Base-by-base conservation (phyloP, 306 rosid species). In the Citrullus amarus region DNA sequence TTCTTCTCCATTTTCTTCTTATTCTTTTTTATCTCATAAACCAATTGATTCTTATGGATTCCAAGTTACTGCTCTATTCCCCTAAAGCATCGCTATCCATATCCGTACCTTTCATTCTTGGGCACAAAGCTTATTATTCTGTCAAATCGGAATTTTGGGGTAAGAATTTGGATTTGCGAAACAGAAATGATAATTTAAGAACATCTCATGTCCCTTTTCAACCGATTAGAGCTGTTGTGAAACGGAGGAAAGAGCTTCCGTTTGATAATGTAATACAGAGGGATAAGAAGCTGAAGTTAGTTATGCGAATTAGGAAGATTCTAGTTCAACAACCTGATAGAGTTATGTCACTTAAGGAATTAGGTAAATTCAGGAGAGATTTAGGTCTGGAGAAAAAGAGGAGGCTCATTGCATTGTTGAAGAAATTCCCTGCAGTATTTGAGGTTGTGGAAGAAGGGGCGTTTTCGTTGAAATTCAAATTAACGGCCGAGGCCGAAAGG, bases 181-280 rank as follows among this genome's bases (percentile, higher is more conserved):
- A 57, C 20, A 72, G 43, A 38, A 81, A 48, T 79, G 82, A 53
- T 79, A 57, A 48, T 39, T 66, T 77, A 22, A 79, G 83, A 39
- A 85, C 79, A 63, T 22, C 11, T 16, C 83, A 79, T 72, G 59
- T 48, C 12, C 83, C 68, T 4, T 44, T 68, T 82, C 84, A 80
- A 43, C 91, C 97, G 2, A 81, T 91, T 25, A 84, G 84, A 78
- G 93, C 97, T 30, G 90, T 84, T 6, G 96, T 93, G 79, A 93
- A 93, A 86, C 84, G 98, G 79, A 90, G 98, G 88, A 93, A 93
- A 77, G 97, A 93, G 66, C 79, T 76, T 78, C 88, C 90, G 7
- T 88, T 93, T 61, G 97, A 93, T 72, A 93, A 90, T 76, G 98
- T 93, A 25, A 93, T 93, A 13, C 93, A 93, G 56, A 93, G 80